Conservation (phyloP, 2,329 filamentous ascomycete species). For the Stagonosporopsis vannaccii region DNA sequence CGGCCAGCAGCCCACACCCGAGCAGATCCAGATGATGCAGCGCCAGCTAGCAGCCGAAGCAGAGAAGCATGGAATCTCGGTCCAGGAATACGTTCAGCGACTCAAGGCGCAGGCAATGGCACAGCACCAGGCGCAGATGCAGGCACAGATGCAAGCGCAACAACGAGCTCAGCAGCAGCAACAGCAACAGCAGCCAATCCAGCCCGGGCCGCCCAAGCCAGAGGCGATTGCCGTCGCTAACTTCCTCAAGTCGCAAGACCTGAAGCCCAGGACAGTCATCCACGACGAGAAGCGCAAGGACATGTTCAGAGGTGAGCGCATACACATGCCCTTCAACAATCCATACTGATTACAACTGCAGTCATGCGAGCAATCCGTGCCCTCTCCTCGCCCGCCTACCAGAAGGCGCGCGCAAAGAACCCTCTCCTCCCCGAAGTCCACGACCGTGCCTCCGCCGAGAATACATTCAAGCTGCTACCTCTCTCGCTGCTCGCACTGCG, state of each 20-base stretch:
- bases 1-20: slow-evolving; percentile 70
- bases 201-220: slow-evolving; percentile 83
- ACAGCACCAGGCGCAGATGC: slow-evolving; percentile 58
- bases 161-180: slow-evolving; percentile 45
- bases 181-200: slow-evolving; percentile 64
- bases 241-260: slow-evolving; percentile 81
- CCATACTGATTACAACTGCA: slow-evolving; percentile 46
- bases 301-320: slow-evolving; percentile 83
- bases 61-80: slow-evolving; percentile 81
- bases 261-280: slow-evolving; percentile 91
- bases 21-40: slow-evolving; percentile 87
- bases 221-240: slow-evolving; percentile 87
- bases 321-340: neutral
- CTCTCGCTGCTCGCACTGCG: slow-evolving; percentile 92
- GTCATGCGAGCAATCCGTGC: slow-evolving; percentile 96
- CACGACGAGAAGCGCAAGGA: slow-evolving; percentile 96
- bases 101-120: slow-evolving; percentile 62
- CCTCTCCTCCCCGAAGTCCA: slow-evolving; percentile 85
- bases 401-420: slow-evolving; percentile 88
- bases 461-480: slow-evolving; percentile 92
- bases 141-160: slow-evolving; percentile 42
- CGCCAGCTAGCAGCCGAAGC: slow-evolving; percentile 83
- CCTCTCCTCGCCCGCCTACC: slow-evolving; percentile 86
- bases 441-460: slow-evolving; percentile 87
- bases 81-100: slow-evolving; percentile 78